Evolutionary conservation across 2,329 filamentous ascomycete genomes (phyloP), one percentile per base, ranked within the genome.

Genomic region (Coleophoma eucalyptorum): DNA sequence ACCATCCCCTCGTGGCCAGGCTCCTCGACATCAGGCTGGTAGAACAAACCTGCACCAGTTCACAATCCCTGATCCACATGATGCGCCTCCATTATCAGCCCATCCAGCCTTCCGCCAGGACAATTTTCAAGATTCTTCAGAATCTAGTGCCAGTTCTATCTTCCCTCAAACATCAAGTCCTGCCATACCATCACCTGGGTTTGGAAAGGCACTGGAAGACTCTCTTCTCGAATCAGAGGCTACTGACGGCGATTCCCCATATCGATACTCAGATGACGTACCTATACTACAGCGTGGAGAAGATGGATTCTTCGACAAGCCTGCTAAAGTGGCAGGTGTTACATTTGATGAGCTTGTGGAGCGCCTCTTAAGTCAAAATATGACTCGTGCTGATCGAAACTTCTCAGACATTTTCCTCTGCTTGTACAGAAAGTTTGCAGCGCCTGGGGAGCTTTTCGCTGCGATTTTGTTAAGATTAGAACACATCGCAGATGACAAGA

Each of bases 361-460:
- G 68, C 86, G 91, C n/a, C 78, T 99, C 38, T 77, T 97, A 20
- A 80, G 86, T 1, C 81, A 89, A 55, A 89, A 89, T 34, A 86
- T 93, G 72, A 91, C 89, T 26, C 91, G 90, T 64, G 80, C 86
- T n/a, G 94, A 97, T 65, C 79, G 81, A 51, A 96, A 96, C 67
- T 99, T 97, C 64, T 81, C 83, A 1, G 84, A 91, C 42, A 85
- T 96, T 16, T 97, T 97, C 62, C 76, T 97, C 31, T 96, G 93
- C 57, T 75, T 97, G 13, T 97, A 97, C 69, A 87, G 94, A 55
- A 95, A 94, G 67, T 97, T 99, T 65, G 88, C 90, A 4, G 83
- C 92, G 2, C 94, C 94, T 0, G 79, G 81, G 10, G 80, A 87
- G 57, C 77, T 99, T 4, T 83, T 97, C 48, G 80, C 84, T 38